Conservation (phyloP, 2,329 filamentous ascomycete genomes). For the Alternaria incomplexa region DNA sequence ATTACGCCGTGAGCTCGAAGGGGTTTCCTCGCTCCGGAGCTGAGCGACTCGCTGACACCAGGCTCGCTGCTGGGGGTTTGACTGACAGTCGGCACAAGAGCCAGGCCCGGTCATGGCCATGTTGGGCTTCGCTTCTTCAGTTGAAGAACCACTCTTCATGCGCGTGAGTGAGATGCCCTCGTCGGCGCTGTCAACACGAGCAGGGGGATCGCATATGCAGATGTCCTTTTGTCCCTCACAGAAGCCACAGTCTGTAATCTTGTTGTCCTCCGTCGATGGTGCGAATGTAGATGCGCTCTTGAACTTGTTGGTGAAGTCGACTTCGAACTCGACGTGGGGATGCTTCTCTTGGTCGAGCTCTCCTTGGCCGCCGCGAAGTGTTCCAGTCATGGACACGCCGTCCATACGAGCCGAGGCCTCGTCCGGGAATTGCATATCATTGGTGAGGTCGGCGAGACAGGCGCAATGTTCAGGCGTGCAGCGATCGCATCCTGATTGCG, state of each 20-base stretch:
- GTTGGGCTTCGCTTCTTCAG: conserved; percentile 5
- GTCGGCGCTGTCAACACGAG: conserved; percentile 16
- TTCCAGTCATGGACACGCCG: conserved; percentile 27
- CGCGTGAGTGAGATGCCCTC: conserved; percentile 15
- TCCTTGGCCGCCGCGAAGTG: conserved; percentile 11
- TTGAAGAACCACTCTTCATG: conserved; percentile 2
- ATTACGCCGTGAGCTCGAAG: conserved; percentile 27
- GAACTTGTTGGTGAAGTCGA: conserved; percentile 44
- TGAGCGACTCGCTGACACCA: conserved; percentile 46
- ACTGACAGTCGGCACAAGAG: conserved; percentile 45
- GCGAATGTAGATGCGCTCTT: conserved; percentile 20
- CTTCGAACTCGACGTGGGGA: conserved; percentile 25
- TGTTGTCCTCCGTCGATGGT: conserved; percentile 20
- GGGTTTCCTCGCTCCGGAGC: conserved; percentile 25
- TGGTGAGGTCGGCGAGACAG: conserved; percentile 40
- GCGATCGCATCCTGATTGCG: conserved; percentile 30
- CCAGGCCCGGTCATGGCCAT: conserved; percentile 32
- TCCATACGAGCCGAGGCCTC: conserved; percentile 16
- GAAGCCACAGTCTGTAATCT: conserved; percentile 38
- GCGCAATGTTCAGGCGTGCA: conserved; percentile 42
- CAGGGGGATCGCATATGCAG: conserved; percentile 38
- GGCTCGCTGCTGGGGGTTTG: conserved; percentile 42
- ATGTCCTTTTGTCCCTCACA: conserved; percentile 38
- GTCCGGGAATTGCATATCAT: conserved; percentile 23
- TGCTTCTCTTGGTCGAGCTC: conserved; percentile 5